Conservation (phyloP, 208 protist species). For the Acanthamoeba culbertsoni region DNA sequence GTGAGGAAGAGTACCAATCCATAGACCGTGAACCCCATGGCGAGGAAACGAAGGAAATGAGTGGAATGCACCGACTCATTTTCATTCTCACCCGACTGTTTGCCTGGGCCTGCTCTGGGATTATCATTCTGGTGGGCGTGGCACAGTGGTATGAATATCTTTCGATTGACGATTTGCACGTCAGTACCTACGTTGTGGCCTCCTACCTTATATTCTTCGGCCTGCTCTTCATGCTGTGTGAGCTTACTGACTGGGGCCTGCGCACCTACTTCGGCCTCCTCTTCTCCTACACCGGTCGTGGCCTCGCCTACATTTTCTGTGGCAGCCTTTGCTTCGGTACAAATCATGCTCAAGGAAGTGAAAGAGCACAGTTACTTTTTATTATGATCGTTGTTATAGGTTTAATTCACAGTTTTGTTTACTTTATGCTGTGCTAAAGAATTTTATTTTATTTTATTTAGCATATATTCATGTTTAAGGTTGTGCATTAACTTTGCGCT, state of each 20-base stretch:
- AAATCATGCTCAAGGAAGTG: too few relatives aligned
- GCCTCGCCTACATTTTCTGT: conserved; percentile 45
- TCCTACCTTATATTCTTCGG: conserved; percentile 55
- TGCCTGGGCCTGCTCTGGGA: not conserved
- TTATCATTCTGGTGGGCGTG: conserved; percentile 4
- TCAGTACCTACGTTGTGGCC: conserved; percentile 44
- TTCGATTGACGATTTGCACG: conserved; percentile 26
- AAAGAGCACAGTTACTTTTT: too few relatives aligned
- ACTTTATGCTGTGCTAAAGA: too few relatives aligned
- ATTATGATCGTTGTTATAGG: not conserved
- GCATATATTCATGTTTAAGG: not conserved
- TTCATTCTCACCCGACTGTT: not conserved
- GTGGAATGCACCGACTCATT: not conserved
- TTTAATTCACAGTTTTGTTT: not conserved
- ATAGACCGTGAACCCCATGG: not conserved
- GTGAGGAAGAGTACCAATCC: conserved; percentile 23
- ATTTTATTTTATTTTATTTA: too few relatives aligned
- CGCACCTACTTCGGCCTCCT: conserved; percentile 48
- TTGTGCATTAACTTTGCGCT: not conserved
- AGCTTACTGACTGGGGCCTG: conserved; percentile 43
- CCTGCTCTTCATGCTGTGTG: conserved; percentile 15
- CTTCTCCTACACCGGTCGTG: conserved; percentile 48
- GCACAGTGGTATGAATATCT: conserved; percentile 25
- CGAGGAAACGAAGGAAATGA: not conserved
- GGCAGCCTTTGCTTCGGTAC: conserved; percentile 57